Percentiles rank a stretch among this genome's conserved stretches.
phyloP scores from a whole-genome alignment of 2,329 filamentous ascomycete genomes.

The Aspergillus uvarum region DNA sequence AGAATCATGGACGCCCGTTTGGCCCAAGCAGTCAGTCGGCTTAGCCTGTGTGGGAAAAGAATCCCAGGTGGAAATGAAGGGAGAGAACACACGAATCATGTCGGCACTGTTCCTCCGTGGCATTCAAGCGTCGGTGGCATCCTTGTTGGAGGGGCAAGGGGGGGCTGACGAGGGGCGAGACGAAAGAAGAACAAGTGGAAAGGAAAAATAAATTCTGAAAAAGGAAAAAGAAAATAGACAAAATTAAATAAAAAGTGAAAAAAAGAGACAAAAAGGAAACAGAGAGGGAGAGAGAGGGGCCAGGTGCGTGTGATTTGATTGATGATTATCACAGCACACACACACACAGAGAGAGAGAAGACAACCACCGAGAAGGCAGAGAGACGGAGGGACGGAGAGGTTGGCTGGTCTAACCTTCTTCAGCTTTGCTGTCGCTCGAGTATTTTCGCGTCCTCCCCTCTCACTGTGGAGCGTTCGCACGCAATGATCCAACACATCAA shows the following conservation, averaged over 20 bases:
- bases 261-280: not conserved
- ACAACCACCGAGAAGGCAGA: no score
- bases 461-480: conserved; percentile 3
- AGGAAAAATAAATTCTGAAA: conserved; percentile 1
- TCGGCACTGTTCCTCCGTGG: conserved; percentile 16
- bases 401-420: not conserved
- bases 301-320: conserved; percentile 11
- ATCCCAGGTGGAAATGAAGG: conserved; percentile 25
- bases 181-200: not conserved
- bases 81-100: conserved; percentile 22
- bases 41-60: conserved; percentile 12
- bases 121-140: conserved; percentile 19
- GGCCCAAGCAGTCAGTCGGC: not conserved
- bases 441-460: not conserved
- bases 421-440: not conserved
- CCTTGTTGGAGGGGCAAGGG: conserved; percentile 26
- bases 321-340: not conserved
- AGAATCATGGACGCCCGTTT: not conserved
- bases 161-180: conserved; percentile 19
- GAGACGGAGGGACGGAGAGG: not conserved
- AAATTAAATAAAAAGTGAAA: conserved; percentile 6
- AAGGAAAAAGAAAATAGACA: conserved; percentile 4
- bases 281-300: conserved; percentile 2
- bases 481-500: conserved; percentile 5
- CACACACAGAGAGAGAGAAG: not conserved